Base-by-base conservation (phyloP, 2,329 filamentous ascomycete genomes). In the Pyricularia sp. region DNA sequence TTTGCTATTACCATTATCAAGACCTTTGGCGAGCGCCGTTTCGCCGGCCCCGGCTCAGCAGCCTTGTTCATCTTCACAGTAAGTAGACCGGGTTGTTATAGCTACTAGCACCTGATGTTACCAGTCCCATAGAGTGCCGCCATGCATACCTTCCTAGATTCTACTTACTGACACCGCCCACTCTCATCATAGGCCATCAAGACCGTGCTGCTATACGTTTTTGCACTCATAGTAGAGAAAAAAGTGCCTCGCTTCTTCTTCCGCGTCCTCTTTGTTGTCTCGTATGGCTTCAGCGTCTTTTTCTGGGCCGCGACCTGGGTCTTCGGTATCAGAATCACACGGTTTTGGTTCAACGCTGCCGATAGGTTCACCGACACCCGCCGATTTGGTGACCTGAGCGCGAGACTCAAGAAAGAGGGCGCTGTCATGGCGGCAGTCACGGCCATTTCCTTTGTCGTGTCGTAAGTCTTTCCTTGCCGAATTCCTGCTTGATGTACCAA, bases 41-140 rank as follows among this genome's bases (percentile, higher is more conserved):
- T 75, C 68, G 68, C 42, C 23, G 74, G 73, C 69, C 72, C 75
- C 4, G 79, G 79, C 4, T 77, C 79, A 4, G 76, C 77, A 2
- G 80, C 78, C 50, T 82, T 84, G 70, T 75, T 83, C 63, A 79
- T 83, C 70, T 84, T 84, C 69, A 78, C 82, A 50, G 31, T 89
- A 88, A 28, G 90, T 93, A 0, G 11, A 26, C 4, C 17, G 26
- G 42, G 25, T 12, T n/a, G 26, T 20, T 28, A 26, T 5, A 17
- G 3, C 12, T 17, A 26, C 33, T 0, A 4, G 4, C 4, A 17
- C 33, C 33, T 36, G 33, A 1, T 36, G 33, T 17, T 17, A 17
- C 33, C 12, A 17, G 33, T 2, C 33, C 33, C 12, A 17, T 36
- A 3, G 33, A 5, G 33, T 14, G 12, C 14, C 0, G 12, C 2